Evolutionary conservation across 2,329 filamentous ascomycete species (phyloP), one percentile per base, ranked within the genome.

Genomic region (Fusarium nurragi): DNA sequence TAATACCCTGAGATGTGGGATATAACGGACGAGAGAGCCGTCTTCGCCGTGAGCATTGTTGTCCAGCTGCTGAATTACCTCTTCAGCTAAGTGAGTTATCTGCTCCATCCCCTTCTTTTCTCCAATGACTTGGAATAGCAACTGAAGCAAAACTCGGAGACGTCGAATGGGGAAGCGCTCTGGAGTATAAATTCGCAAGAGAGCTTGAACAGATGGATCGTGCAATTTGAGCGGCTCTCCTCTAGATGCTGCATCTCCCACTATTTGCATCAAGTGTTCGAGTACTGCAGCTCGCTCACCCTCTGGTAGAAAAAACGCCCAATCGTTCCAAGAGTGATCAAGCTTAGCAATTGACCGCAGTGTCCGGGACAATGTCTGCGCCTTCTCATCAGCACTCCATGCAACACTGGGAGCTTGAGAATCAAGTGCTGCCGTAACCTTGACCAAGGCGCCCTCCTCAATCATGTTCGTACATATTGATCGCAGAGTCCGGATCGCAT

Each of bases 401-500:
- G 85, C 82, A 6, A 78, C 71, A 3, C 74, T 72, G 0, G 89
- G 78, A 0, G 89, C 80, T 43, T 80, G 77, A 2, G 75, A 81
- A 2, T 80, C 74, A 7, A 90, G 78, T 4, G 77, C 75, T 6
- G 78, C 68, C 0, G 84, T 83, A n/a, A 91, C 81, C 2, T 77
- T 73, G n/a, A 79, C 74, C 23, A 91, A 76, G 2, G 83, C 79
- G 4, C 86, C 87, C 36, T 86, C 82, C 23, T 85, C 83, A 6
- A 91, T 80, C 68, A 90, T 81, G 50, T 83, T 83, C 16, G 84
- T 82, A 54, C 89, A 84, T n/a, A 92, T 85, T 16, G 84, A 82
- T 46, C 83, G 79, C 8, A 90, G 80, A 3, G 86, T 84, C 28
- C 83, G 80, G 12, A 86, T 80, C 0, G 89, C 85, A 60, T 90